Base-by-base conservation (phyloP, 2,329 filamentous ascomycete species). In the Alternaria sp. region DNA sequence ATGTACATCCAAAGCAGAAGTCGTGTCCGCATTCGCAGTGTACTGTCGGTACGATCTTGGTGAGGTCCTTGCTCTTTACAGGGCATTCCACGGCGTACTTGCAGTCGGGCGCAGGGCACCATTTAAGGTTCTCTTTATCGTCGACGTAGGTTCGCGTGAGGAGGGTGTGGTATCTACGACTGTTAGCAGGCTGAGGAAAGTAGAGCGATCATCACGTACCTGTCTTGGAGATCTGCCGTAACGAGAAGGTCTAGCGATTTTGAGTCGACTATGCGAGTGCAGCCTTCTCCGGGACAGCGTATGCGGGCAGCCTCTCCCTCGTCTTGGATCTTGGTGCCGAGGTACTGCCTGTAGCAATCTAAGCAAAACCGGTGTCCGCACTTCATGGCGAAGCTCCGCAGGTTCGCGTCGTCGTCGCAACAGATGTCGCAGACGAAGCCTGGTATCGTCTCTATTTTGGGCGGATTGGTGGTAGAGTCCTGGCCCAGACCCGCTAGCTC, bases 41-140 rank as follows among this genome's bases (percentile, higher is more conserved):
- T 5, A 99, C 96, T 0, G 94, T 97, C 0, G 96, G 96, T 0
- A 99, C 96, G 25, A 97, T 87, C 70, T 87, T 90, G 70, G 89
- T 87, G 19, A 99, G 85, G 61, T 97, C 93, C 76, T 93, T 93
- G 82, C 91, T 91, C 83, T 97, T 97, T 62, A 98, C 87, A 1
- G 84, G 84, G 73, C 96, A 99, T 75, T 98, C 92, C 50, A 99
- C 84, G 12, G 95, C 96, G 75, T 96, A 98, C 73, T 92, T 88
- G 81, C 96, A 99, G 79, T 99, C 95, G n/a, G 96, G 96, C 1
- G 95, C 95, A 1, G 96, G 96, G 79, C 96, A 99, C 96, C 96
- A 99, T 79, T 97, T 97, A 63, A 98, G 88, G 59, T 91, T 91
- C 61, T 97, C 94, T 81, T 93, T 97, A 80, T 99, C 95, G 80